A percentile compares a stretch with the other conserved stretches of the same genome.
phyloP scores from a whole-genome alignment of 306 rosid genomes.

The Chamaecrista fasciculata region DNA sequence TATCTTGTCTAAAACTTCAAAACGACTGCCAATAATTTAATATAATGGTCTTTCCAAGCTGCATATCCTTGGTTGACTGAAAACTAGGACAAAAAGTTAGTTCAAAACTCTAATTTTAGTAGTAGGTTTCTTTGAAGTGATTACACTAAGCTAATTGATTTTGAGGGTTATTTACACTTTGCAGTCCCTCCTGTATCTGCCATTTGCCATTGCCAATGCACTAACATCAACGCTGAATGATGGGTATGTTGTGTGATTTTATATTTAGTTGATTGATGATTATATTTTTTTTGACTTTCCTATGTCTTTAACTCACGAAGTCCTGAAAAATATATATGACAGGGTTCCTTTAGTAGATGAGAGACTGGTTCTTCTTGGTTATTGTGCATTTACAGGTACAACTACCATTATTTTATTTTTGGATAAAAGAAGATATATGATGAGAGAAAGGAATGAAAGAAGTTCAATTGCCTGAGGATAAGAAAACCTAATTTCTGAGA shows the following conservation, averaged over 20 bases:
- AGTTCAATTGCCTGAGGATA: neutral
- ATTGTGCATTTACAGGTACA: slow-evolving; percentile 67
- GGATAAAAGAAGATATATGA: neutral
- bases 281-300: slow-evolving; percentile 6
- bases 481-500: neutral
- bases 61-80: neutral
- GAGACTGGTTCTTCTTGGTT: slow-evolving; percentile 79
- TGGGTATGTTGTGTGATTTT: slow-evolving; percentile 59
- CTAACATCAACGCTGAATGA: slow-evolving; percentile 78
- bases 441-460: neutral
- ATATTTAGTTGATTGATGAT: neutral
- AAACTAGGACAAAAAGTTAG: no score
- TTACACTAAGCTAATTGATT: slow-evolving; percentile 26
- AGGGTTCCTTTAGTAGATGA: slow-evolving; percentile 83
- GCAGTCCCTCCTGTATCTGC: slow-evolving; percentile 89
- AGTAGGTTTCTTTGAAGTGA: neutral
- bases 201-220: slow-evolving; percentile 86
- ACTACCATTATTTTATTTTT: neutral
- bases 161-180: slow-evolving; percentile 22
- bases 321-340: slow-evolving; percentile 34
- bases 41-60: neutral
- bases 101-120: neutral
- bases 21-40: neutral
- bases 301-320: slow-evolving; percentile 27
- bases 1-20: neutral